Evolutionary conservation across 768 basidiomycete species (phyloP).

Genomic region (Inosperma sp.): DNA sequence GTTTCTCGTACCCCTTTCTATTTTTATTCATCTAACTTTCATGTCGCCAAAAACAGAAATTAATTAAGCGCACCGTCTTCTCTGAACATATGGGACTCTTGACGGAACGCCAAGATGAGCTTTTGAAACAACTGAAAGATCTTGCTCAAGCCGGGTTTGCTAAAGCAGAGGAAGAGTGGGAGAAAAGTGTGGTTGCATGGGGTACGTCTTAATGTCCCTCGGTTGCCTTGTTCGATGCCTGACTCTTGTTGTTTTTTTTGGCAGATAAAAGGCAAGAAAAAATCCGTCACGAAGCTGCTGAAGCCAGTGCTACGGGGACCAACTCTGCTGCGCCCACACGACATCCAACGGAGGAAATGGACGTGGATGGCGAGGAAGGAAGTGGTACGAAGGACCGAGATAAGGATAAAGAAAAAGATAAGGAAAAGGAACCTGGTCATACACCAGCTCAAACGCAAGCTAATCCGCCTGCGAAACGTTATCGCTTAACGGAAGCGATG

Average conservation of each 20-base stretch:
- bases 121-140: constrained; percentile 57
- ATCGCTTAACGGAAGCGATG: constrained; percentile 76
- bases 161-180: constrained; percentile 73
- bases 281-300: constrained; percentile 31
- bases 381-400: constrained; percentile 19
- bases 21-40: neutral
- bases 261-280: constrained; percentile 59
- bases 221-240: neutral
- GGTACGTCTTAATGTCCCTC: constrained; percentile 38
- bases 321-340: constrained; percentile 39
- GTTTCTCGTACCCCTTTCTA: constrained; percentile 23
- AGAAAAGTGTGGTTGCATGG: constrained; percentile 65
- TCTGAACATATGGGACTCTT: constrained; percentile 64
- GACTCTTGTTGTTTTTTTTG: constrained; percentile 4
- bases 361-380: constrained; percentile 32
- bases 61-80: constrained; percentile 88
- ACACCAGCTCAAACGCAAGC: constrained; percentile 17
- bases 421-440: constrained; percentile 32
- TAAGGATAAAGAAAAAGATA: constrained; percentile 27
- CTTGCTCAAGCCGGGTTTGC: constrained; percentile 63
- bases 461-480: constrained; percentile 70
- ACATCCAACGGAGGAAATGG: constrained; percentile 46
- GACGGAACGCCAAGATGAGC: constrained; percentile 59
- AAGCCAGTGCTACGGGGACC: constrained; percentile 26
- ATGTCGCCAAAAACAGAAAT: constrained; percentile 53